Evolutionary conservation across 768 basidiomycete genomes (phyloP).

Genomic region (Tylopilus cervinicoccineus): DNA sequence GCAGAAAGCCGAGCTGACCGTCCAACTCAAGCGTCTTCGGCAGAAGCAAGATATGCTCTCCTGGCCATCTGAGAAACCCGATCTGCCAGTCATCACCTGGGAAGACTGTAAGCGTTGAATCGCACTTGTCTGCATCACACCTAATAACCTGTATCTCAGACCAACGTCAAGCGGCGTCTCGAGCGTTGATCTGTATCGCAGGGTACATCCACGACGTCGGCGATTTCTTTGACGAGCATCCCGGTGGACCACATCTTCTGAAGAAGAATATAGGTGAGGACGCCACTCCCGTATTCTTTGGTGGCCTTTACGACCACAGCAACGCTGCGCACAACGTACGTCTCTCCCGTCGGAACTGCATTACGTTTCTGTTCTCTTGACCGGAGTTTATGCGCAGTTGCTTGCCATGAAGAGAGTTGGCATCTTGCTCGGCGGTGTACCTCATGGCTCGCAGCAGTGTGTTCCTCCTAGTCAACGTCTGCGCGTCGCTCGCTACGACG

Average conservation of each 20-base stretch:
- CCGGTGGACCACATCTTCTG: slow-evolving; percentile 78
- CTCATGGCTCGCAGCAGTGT: slow-evolving; percentile 2
- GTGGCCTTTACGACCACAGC: slow-evolving; percentile 79
- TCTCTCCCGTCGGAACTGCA: slow-evolving; percentile 14
- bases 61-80: slow-evolving; percentile 72
- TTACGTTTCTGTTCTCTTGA: neutral
- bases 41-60: slow-evolving; percentile 65
- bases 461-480: slow-evolving; percentile 7
- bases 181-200: slow-evolving; percentile 84
- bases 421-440: slow-evolving; percentile 7
- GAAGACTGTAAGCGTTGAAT: slow-evolving; percentile 56
- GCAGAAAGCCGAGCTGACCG: slow-evolving; percentile 81
- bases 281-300: slow-evolving; percentile 88
- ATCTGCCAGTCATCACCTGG: slow-evolving; percentile 83
- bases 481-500: slow-evolving; percentile 1
- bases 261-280: slow-evolving; percentile 85
- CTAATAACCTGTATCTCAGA: slow-evolving; percentile 35
- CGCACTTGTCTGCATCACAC: slow-evolving; percentile 1
- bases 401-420: slow-evolving; percentile 12
- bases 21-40: slow-evolving; percentile 82
- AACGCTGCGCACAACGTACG: slow-evolving; percentile 78
- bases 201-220: slow-evolving; percentile 88
- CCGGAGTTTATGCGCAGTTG: neutral
- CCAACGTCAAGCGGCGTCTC: slow-evolving; percentile 71
- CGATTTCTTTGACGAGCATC: slow-evolving; percentile 80